Evolutionary conservation across 2,329 filamentous ascomycete species (phyloP), one percentile per base, ranked within the genome.

Genomic region (Phoma sp.): DNA sequence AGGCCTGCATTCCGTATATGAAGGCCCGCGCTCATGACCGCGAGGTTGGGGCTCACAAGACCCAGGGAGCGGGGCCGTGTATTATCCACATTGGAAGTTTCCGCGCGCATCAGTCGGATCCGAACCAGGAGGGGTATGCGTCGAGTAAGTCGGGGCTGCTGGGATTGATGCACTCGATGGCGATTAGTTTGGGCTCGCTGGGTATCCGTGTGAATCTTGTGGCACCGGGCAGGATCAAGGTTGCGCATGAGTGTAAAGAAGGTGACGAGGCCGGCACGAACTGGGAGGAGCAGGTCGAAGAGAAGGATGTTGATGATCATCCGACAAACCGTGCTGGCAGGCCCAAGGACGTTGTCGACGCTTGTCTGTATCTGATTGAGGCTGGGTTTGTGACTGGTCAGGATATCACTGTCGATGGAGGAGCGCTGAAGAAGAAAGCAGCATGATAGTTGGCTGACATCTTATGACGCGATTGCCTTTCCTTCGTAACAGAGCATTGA

Each of bases 81-180:
- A 79, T 81, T 58, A 74, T 80, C 37, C 76, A 78, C 59, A 74
- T 81, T 52, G 75, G 76, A 24, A 78, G 75, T 25, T 80, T 80
- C 68, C 76, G 79, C 9, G 78, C 78, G 13, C 68, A 77, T 33
- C 75, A 78, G 55, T 76, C 71, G 27, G 79, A 81, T 59, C 73
- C 76, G 4, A 80, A 81, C 60, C 78, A 80, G 58, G 79, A 81
- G 57, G 78, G 78, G 2, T 81, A 82, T 62, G 80, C 79, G 14
- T 74, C 80, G 0, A 81, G 78, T 9, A 84, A 83, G 67, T 78
- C 80, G 3, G 81, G 80, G 0, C 67, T 83, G 43, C 64, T 83
- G 9, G 81, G 81, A 0, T 58, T 83, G 53, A 80, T 78, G 66
- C 80, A 82, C 58, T 77, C 76, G 25, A 77, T 83, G 78, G 76